Conservation (phyloP, 106 monocot species). For the Hemerocallis citrina region DNA sequence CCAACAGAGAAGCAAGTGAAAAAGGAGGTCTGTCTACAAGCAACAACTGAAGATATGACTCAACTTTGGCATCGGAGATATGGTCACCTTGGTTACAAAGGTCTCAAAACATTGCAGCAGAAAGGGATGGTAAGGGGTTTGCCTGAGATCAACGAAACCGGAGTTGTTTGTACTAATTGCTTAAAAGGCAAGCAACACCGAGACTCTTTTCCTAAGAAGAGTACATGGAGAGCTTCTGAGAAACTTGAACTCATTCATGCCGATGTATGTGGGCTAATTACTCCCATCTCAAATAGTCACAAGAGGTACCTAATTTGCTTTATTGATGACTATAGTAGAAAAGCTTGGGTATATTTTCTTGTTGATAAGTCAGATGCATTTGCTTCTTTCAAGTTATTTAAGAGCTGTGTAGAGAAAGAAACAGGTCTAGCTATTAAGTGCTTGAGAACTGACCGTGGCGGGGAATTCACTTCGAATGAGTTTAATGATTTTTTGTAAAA, state of each 20-base stretch:
- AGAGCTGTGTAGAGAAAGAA: background rate
- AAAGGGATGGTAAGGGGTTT: background rate
- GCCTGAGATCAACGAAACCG: background rate
- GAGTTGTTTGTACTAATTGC: background rate
- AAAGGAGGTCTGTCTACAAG: too few relatives aligned
- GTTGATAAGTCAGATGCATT: background rate
- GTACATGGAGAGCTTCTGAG: background rate
- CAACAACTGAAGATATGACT: too few relatives aligned
- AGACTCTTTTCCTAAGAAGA: background rate
- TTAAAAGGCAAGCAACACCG: background rate
- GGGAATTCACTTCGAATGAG: background rate
- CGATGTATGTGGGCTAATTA: background rate
- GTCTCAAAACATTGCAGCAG: background rate
- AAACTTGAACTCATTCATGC: background rate
- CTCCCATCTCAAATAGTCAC: background rate
- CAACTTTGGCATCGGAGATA: background rate
- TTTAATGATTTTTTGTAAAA: background rate
- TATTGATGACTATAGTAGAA: constrained; percentile 9
- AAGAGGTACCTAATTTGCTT: constrained; percentile 4
- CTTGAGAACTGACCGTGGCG: background rate
- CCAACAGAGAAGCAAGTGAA: too few relatives aligned
- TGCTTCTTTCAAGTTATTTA: background rate
- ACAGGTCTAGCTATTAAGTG: background rate
- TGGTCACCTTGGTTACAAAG: background rate
- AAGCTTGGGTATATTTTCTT: constrained; percentile 5